Evolutionary conservation across 208 protist genomes (phyloP), one percentile per base, ranked within the genome.

Genomic region (Acanthamoeba rhysodes): DNA sequence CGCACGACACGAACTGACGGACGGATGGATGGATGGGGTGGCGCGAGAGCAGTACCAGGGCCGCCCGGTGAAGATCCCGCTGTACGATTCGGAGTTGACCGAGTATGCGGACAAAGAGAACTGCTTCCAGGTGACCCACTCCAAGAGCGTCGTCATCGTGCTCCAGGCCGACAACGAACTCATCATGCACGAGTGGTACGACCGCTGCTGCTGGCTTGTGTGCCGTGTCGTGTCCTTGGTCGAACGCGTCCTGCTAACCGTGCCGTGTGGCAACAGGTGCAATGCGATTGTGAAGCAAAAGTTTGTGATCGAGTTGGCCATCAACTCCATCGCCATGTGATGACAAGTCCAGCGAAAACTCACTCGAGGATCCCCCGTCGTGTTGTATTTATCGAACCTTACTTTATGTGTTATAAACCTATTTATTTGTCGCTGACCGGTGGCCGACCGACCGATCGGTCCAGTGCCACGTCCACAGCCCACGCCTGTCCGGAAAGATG

Each of bases 201-300:
- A 20, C 53, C 57, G 9, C 48, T 37, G 8, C 2, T 10, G n/a
- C 14, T 8, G 34, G 80, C 68, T 16, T 18, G 45, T 6, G 16
- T 24, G 18, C 29, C 22, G 29, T 76, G 45, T 48, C 22, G 29
- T 76, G 45, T 48, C 45, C 0, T 48, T 48, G 45, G 45, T 48
- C 45, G 45, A 12, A 5, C 9, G 41, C 9, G 41, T 48, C 70
- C 20, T 29, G 29, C 29, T 18, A 16, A 50, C 48, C 12, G 48
- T 50, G 45, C 29, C 12, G 5, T 48, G 34, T 7, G 37, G 24
- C 74, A 80, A 80, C 88, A 93, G 88, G 88, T 93, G 91, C 72
- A 94, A 94, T 48, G 68, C 91, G 20, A 94, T 94, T 41, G n/a
- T 94, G 70, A 94, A 94, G 74, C 91, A 94, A 66, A 80, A 94